Evolutionary conservation across 805 yeast genomes (phyloP), one percentile per base, ranked within the genome.

Genomic region (Kuraishia hungarica): DNA sequence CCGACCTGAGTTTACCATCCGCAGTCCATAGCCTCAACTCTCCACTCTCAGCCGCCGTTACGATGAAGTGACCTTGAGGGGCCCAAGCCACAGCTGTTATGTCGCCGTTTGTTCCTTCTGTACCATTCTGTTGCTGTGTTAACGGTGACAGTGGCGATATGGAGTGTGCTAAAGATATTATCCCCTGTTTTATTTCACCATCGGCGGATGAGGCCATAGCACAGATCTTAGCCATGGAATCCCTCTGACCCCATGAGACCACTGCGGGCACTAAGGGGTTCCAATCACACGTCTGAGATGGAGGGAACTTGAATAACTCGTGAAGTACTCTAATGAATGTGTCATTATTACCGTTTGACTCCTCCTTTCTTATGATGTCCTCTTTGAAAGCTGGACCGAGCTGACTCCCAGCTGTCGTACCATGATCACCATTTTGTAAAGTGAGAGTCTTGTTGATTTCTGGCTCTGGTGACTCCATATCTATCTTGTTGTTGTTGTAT

Each of bases 1-100:
- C 78, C 53, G 82, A 84, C 56, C 80, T 73, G 46, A 89, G 71
- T 29, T 78, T 76, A 0, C 96, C 96, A 51, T 82, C 85, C 0
- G 80, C 74, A 11, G 84, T 78, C 96, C 96, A 91, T n/a, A 88
- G 72, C 55, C 93, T 71, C 8, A 91, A 62, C 61, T 87, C 93
- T 15, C 97, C 97, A 62, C 77, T 77, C 54, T 77, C 81, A 1
- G 84, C 76, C 2, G 84, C 87, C 0, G 92, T 86, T 15, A 86
- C 74, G 2, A 90, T 67, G 15, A 75, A 61, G 48, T 78, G 72
- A 0, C 96, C 96, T 54, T 72, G 70, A 1, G 86, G 84, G 13
- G 89, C 79, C 96, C 96, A 89, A 10, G 81, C 59, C 2, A 79
- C 55, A 19, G 20, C 29, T 6, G 61, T 57, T 7, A 64, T 64